phyloP scores from a whole-genome alignment of 179 eudicot genomes.

The Vitellaria paradoxa region DNA sequence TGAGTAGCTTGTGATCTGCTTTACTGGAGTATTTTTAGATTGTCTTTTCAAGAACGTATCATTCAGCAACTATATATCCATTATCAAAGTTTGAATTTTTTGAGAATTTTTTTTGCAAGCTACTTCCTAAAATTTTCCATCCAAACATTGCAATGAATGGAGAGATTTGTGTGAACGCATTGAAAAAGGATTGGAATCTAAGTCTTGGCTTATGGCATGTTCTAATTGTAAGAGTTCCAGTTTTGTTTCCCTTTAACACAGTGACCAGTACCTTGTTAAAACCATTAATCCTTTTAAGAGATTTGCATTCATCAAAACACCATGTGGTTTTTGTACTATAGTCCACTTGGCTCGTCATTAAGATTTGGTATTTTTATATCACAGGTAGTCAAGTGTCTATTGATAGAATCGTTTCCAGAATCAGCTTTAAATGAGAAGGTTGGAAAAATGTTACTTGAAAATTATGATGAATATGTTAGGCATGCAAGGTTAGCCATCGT shows the following conservation, averaged over 20 bases:
- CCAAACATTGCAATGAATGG: conserved; percentile 83
- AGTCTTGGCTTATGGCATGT: conserved; percentile 91
- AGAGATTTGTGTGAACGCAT: conserved; percentile 87
- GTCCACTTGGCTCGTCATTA: conserved; percentile 1
- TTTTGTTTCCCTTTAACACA: background rate
- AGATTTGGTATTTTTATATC: background rate
- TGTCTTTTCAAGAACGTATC: background rate
- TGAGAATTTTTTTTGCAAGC: conserved; percentile 38
- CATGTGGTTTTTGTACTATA: background rate
- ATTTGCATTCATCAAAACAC: background rate
- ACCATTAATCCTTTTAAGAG: background rate
- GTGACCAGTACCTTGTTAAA: background rate
- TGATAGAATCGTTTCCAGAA: conserved; percentile 95
- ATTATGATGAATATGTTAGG: conserved; percentile 91
- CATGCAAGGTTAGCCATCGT: conserved; percentile 63
- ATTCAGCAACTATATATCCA: background rate
- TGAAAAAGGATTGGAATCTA: conserved; percentile 93
- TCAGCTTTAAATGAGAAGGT: conserved; percentile 96
- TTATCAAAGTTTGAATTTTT: background rate
- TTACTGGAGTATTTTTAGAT: background rate
- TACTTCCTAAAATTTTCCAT: conserved; percentile 89
- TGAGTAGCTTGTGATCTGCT: too few species aligned
- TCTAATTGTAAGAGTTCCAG: conserved; percentile 50
- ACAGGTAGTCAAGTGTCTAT: conserved; percentile 88
- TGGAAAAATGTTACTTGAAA: conserved; percentile 92